Evolutionary conservation across 2,329 filamentous ascomycete genomes (phyloP).

Genomic region (Phaeosphaeriaceae sp.): DNA sequence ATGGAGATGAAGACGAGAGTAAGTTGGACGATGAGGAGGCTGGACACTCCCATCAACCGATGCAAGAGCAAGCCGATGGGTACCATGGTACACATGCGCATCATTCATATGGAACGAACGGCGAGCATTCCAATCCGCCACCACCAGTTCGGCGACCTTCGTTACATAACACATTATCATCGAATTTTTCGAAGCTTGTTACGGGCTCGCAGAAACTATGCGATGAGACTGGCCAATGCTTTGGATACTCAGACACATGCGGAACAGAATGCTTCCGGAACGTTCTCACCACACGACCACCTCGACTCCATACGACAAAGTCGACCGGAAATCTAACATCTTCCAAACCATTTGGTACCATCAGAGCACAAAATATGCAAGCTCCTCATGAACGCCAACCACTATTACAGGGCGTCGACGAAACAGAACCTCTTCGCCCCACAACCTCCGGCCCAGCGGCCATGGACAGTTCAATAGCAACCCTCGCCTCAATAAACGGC

Average conservation of each 20-base stretch:
- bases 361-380: conserved; percentile 31
- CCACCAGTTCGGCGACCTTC: conserved; percentile 44
- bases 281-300: conserved; percentile 47
- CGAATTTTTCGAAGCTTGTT: conserved; percentile 58
- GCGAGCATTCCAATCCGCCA: conserved; percentile 13
- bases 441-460: conserved; percentile 34
- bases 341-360: conserved; percentile 24
- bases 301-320: conserved; percentile 27
- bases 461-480: conserved; percentile 29
- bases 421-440: conserved; percentile 24
- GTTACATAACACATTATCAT: conserved; percentile 49
- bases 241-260: conserved; percentile 67
- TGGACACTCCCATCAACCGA: conserved; percentile 21
- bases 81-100: conserved; percentile 17
- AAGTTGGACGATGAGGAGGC: conserved; percentile 33
- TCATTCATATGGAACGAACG: conserved; percentile 26
- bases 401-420: conserved; percentile 38
- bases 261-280: conserved; percentile 66
- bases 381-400: conserved; percentile 36
- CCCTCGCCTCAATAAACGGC: conserved; percentile 19
- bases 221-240: conserved; percentile 65
- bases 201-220: conserved; percentile 55
- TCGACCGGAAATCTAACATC: conserved; percentile 24
- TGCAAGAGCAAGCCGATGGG: conserved; percentile 29
- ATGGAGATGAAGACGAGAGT: conserved; percentile 61